A percentile compares a stretch with the other conserved stretches of the same genome.
Evolutionary conservation across 805 yeast genomes (phyloP).

Genomic region (Teunomyces pallodes): DNA sequence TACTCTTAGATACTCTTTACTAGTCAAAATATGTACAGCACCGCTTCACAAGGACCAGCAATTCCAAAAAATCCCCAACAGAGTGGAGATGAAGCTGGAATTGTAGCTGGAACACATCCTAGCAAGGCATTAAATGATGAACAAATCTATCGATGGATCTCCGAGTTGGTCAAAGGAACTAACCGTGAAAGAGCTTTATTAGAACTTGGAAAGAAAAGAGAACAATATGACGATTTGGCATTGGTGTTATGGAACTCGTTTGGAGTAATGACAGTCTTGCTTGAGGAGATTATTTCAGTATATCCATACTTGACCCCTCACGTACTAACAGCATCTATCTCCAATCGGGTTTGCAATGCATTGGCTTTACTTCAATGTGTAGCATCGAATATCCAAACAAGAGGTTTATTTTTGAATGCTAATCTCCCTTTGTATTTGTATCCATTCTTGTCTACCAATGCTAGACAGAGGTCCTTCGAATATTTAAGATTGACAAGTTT

Average conservation of each 20-base stretch:
- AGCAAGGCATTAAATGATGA: conserved; percentile 53
- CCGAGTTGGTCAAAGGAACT: conserved; percentile 85
- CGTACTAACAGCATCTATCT: conserved; percentile 75
- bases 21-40: conserved; percentile 5
- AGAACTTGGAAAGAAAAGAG: conserved; percentile 91
- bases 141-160: conserved; percentile 85
- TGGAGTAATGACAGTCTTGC: conserved; percentile 90
- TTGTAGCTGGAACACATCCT: neutral
- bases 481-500: conserved; percentile 87
- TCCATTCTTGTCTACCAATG: conserved; percentile 89
- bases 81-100: conserved; percentile 1
- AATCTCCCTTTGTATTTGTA: conserved; percentile 89
- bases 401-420: conserved; percentile 80
- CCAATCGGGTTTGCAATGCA: conserved; percentile 94
- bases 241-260: conserved; percentile 91
- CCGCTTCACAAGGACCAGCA: neutral
- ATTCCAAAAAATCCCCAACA: neutral
- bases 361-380: conserved; percentile 93
- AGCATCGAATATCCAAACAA: conserved; percentile 90
- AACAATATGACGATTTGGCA: conserved; percentile 91
- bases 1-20: neutral
- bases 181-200: conserved; percentile 89
- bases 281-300: conserved; percentile 87
- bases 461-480: conserved; percentile 90
- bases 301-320: conserved; percentile 91